Evolutionary conservation across 106 monocot genomes (phyloP).

Genomic region (Acorus gramineus): DNA sequence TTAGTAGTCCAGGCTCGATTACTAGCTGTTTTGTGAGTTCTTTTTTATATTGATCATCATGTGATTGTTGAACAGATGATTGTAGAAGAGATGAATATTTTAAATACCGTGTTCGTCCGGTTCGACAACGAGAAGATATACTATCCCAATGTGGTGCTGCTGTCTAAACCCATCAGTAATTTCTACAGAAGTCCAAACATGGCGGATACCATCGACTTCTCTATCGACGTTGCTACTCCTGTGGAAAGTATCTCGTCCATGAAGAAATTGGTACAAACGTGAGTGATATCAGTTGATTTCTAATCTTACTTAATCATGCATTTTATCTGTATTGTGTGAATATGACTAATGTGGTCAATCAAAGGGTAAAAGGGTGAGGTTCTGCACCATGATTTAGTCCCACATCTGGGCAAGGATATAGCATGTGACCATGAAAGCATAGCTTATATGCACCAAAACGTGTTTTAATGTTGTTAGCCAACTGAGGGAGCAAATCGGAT

Average conservation of each 20-base stretch:
- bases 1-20: too few relatives aligned
- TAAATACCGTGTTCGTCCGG: slow-evolving; percentile 14
- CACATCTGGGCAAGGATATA: too few relatives aligned
- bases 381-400: too few relatives aligned
- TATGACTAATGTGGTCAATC: too few relatives aligned
- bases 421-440: too few relatives aligned
- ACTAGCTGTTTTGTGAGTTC: too few relatives aligned
- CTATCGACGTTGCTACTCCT: slow-evolving; percentile 18
- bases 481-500: too few relatives aligned
- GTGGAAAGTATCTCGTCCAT: slow-evolving; percentile 9
- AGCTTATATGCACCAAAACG: too few relatives aligned
- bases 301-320: background rate
- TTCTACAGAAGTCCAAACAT: slow-evolving; percentile 18
- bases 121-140: slow-evolving; percentile 12
- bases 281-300: background rate
- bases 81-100: slow-evolving; percentile 23
- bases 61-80: slow-evolving; percentile 10
- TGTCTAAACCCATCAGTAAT: slow-evolving; percentile 12
- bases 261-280: slow-evolving; percentile 14
- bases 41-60: background rate
- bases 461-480: too few relatives aligned
- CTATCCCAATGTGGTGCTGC: slow-evolving; percentile 11
- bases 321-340: too few relatives aligned
- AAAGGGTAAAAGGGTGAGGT: too few relatives aligned
- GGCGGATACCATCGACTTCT: slow-evolving; percentile 16